A percentile compares a stretch with the other conserved stretches of the same genome.
phyloP scores from a whole-genome alignment of 768 basidiomycete genomes.

The Crassisporium funariophilum region DNA sequence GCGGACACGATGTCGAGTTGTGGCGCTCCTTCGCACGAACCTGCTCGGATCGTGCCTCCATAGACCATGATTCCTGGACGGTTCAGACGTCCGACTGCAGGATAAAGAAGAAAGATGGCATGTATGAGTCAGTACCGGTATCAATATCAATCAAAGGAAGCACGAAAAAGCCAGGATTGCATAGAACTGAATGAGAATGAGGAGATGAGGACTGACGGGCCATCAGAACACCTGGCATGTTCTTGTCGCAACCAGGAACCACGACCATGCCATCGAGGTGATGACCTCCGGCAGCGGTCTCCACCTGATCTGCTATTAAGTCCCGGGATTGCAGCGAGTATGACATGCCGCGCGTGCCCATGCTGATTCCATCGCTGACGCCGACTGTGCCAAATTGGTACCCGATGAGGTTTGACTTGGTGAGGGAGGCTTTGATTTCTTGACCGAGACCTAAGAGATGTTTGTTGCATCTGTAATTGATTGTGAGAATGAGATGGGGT shows the following conservation, averaged over 20 bases:
- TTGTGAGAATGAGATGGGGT: constrained; percentile 7
- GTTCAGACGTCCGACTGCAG: constrained; percentile 93
- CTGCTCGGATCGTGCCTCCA: constrained; percentile 92
- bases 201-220: constrained; percentile 64
- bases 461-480: constrained; percentile 78
- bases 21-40: constrained; percentile 85
- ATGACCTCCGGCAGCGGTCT: constrained; percentile 94
- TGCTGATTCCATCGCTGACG: constrained; percentile 98
- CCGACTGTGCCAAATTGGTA: constrained; percentile 99
- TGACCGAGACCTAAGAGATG: constrained; percentile 91
- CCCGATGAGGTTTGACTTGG: constrained; percentile 72
- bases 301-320: constrained; percentile 96
- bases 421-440: constrained; percentile 80
- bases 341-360: constrained; percentile 93
- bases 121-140: constrained; percentile 3
- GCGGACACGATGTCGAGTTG: constrained; percentile 95
- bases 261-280: constrained; percentile 99
- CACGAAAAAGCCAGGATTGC: constrained; percentile 2
- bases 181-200: constrained; percentile 16
- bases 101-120: background rate
- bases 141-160: background rate
- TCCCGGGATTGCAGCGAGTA: constrained; percentile 98
- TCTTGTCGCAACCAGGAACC: constrained; percentile 98
- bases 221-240: constrained; percentile 99
- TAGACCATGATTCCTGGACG: constrained; percentile 98